phyloP scores from a whole-genome alignment of 2,329 filamentous ascomycete species.

The Phialophora verrucosa region DNA sequence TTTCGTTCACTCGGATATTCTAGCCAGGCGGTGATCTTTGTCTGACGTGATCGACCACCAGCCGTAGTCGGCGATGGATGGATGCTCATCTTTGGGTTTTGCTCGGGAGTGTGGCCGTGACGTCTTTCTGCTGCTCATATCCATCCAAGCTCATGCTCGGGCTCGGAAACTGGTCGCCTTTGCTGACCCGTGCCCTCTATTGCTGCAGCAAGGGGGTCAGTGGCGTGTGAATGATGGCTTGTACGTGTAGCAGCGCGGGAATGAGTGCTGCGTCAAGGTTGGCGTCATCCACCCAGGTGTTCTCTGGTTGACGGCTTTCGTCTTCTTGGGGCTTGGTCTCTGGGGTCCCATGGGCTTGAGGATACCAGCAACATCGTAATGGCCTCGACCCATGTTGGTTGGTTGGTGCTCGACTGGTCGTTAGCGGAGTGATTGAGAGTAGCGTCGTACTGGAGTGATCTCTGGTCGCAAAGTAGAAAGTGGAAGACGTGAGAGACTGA shows the following conservation, averaged over 20 bases:
- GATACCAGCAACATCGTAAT: slow-evolving; percentile 39
- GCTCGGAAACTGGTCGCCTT: neutral
- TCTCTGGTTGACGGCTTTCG: neutral
- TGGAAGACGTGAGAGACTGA: neutral
- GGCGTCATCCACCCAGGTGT: slow-evolving; percentile 6
- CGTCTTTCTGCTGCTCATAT: neutral
- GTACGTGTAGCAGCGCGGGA: neutral
- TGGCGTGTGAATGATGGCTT: slow-evolving; percentile 8
- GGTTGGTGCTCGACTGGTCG: slow-evolving; percentile 24
- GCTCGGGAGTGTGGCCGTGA: neutral
- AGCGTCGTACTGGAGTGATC: neutral
- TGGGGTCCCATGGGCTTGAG: slow-evolving; percentile 38
- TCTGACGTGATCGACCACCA: slow-evolving; percentile 4
- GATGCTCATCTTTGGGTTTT: neutral
- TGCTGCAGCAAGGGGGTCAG: neutral
- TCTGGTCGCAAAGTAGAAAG: neutral
- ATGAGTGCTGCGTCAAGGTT: neutral
- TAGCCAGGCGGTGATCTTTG: neutral
- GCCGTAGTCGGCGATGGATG: neutral
- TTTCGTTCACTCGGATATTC: neutral
- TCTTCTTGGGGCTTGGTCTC: slow-evolving; percentile 30
- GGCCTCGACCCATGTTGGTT: slow-evolving; percentile 37
- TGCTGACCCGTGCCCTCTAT: neutral
- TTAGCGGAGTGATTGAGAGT: neutral
- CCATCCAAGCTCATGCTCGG: neutral